Percentiles rank a stretch among this genome's conserved stretches.
Conservation (phyloP, 2,329 filamentous ascomycete species). For the Helotiales sp. region DNA sequence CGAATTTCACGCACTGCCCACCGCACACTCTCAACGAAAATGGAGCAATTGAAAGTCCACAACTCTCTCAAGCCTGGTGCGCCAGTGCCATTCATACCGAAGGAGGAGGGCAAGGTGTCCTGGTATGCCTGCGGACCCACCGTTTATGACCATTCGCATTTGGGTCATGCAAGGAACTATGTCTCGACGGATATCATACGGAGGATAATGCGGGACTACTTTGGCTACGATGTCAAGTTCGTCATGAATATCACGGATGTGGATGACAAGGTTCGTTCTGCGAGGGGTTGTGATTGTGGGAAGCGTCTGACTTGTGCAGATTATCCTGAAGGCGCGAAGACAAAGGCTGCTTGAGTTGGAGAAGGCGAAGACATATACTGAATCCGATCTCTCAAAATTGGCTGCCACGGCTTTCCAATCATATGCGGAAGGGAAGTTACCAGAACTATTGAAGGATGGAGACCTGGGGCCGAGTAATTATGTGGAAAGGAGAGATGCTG, state of each 20-base stretch:
- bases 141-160: slow-evolving; percentile 70
- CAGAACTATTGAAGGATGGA: slow-evolving; percentile 53
- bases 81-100: slow-evolving; percentile 40
- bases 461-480: slow-evolving; percentile 58
- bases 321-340: slow-evolving; percentile 75
- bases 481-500: slow-evolving; percentile 53
- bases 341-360: slow-evolving; percentile 81
- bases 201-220: slow-evolving; percentile 70
- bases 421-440: slow-evolving; percentile 61
- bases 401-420: slow-evolving; percentile 58
- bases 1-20: background rate
- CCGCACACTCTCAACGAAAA: slow-evolving; percentile 26
- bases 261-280: slow-evolving; percentile 57
- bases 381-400: slow-evolving; percentile 53
- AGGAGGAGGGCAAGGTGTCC: slow-evolving; percentile 45
- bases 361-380: slow-evolving; percentile 67
- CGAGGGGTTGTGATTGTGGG: background rate
- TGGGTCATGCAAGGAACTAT: slow-evolving; percentile 74
- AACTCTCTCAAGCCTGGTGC: slow-evolving; percentile 41
- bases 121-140: slow-evolving; percentile 79
- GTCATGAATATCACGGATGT: slow-evolving; percentile 78
- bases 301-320: slow-evolving; percentile 47
- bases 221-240: slow-evolving; percentile 69
- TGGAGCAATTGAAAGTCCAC: slow-evolving; percentile 41
- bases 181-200: slow-evolving; percentile 74